Conservation (phyloP, 176 grass and related monocot genomes). For the Phyllostachys edulis region DNA sequence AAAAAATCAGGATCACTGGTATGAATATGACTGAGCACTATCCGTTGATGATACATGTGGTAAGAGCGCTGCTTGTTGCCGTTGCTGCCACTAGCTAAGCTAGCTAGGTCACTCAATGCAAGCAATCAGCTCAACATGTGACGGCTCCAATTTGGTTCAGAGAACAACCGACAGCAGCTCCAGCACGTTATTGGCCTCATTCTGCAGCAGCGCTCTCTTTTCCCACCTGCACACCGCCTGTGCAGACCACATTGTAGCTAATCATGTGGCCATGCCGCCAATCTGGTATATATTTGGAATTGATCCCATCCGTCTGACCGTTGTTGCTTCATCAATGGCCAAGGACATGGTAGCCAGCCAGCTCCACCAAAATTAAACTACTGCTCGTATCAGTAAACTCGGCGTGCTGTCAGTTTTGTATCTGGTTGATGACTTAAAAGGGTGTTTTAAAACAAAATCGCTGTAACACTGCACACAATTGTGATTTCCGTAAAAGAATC, state of each 20-base stretch:
- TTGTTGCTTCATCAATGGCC: too few species aligned
- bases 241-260: not conserved
- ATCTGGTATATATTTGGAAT: not conserved
- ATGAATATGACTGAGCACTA: too few species aligned
- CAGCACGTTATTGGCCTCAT: conserved; percentile 76
- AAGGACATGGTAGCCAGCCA: too few species aligned
- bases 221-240: not conserved
- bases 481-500: too few species aligned
- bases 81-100: not conserved
- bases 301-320: too few species aligned
- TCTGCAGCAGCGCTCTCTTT: not conserved
- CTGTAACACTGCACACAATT: too few species aligned
- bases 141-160: conserved; percentile 52
- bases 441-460: too few species aligned
- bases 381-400: too few species aligned
- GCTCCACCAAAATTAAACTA: too few species aligned
- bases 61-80: not conserved
- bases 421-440: too few species aligned
- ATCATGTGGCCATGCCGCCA: conserved; percentile 23
- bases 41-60: not conserved
- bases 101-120: conserved; percentile 18
- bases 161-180: conserved; percentile 90
- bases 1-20: too few species aligned
- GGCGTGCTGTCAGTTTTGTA: too few species aligned
- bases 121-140: conserved; percentile 54